A percentile compares a stretch with the other conserved stretches of the same genome.
phyloP scores from a whole-genome alignment of 2,329 filamentous ascomycete species.

The Hymenotorrendiella dingleyae region DNA sequence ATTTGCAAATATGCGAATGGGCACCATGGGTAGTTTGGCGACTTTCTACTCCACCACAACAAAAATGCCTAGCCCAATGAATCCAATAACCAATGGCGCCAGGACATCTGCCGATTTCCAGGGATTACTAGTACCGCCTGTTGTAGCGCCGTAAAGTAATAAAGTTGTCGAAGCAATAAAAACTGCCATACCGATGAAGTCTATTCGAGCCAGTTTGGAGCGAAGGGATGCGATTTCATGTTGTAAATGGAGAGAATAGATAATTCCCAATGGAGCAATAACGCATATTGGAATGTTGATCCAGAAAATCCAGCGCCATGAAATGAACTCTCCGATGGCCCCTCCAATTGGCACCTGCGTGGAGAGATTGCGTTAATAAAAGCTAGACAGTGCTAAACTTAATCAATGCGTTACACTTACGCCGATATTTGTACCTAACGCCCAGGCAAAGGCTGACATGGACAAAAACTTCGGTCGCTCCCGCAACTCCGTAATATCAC shows the following conservation, averaged over 20 bases:
- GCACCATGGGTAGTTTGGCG: conserved; percentile 28
- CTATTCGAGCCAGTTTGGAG: conserved; percentile 42
- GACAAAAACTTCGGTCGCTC: conserved; percentile 39
- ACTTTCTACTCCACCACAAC: conserved; percentile 42
- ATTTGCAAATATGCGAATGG: conserved; percentile 35
- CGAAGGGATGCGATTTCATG: conserved; percentile 9
- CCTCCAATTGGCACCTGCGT: conserved; percentile 35
- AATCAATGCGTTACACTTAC: conserved; percentile 1
- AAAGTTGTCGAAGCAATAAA: conserved; percentile 41
- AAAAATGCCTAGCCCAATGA: conserved; percentile 43
- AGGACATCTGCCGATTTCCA: conserved; percentile 57
- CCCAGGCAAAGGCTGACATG: conserved; percentile 23
- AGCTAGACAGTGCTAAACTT: too few species aligned
- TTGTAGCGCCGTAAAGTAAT: conserved; percentile 7
- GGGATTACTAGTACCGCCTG: conserved; percentile 19
- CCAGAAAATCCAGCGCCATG: conserved; percentile 22
- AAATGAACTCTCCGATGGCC: conserved; percentile 38
- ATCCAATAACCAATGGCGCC: conserved; percentile 51
- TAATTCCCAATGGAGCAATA: conserved; percentile 1
- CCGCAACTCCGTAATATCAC: conserved; percentile 43
- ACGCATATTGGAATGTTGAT: conserved; percentile 19
- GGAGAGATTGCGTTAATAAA: too few species aligned
- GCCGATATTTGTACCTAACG: conserved; percentile 13
- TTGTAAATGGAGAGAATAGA: conserved; percentile 10
- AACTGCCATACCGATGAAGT: conserved; percentile 54